Conservation (phyloP, 1,284 basidiomycete species). For the Anthracocystis walkeri region DNA sequence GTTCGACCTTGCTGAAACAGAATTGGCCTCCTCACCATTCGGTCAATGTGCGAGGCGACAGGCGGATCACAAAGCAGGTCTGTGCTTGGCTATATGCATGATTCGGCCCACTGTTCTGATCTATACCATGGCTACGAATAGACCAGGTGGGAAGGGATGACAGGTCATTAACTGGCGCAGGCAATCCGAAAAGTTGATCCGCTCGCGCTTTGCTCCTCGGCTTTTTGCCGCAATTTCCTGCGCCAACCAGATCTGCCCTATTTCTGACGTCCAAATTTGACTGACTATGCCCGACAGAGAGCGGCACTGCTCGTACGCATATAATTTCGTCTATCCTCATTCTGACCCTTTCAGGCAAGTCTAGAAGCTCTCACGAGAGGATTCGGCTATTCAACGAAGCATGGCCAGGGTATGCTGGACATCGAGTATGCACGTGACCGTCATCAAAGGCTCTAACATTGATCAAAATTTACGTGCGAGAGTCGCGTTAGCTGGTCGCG, state of each 20-base stretch:
- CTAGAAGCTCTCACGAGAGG: too few species aligned
- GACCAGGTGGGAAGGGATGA: background rate
- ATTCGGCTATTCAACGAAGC: too few species aligned
- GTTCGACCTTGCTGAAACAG: background rate
- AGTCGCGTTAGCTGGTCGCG: conserved; percentile 18
- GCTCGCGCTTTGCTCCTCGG: conserved; percentile 3
- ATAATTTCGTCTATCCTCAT: background rate
- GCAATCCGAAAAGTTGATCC: background rate
- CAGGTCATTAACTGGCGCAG: background rate
- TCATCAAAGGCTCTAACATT: conserved; percentile 1
- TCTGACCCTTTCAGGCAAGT: background rate
- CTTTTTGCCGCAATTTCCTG: conserved; percentile 14
- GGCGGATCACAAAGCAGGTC: background rate
- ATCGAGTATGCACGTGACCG: conserved; percentile 14
- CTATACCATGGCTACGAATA: background rate
- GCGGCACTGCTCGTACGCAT: background rate
- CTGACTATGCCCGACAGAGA: too few species aligned
- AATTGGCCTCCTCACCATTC: background rate
- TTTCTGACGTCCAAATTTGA: background rate
- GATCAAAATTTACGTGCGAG: conserved; percentile 4
- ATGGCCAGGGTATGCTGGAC: background rate
- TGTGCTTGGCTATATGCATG: background rate
- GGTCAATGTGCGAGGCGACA: background rate
- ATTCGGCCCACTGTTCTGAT: too few species aligned
- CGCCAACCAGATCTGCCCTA: background rate